Base-by-base conservation (phyloP, 352 stramenopile genomes). In the Globisporangium spinosum region DNA sequence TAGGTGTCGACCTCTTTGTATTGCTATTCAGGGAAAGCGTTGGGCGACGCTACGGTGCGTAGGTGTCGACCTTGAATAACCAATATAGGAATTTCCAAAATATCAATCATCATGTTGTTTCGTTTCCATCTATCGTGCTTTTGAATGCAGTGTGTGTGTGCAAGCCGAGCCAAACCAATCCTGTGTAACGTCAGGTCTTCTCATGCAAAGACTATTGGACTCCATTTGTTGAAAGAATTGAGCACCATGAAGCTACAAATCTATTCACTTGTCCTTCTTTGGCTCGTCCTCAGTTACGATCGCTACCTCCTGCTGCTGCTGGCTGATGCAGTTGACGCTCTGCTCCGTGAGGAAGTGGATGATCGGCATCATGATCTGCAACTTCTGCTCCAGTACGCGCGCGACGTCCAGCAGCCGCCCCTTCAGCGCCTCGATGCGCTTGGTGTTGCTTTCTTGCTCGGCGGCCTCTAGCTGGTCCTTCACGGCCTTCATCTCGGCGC, bases 21-120 rank as follows among this genome's bases (percentile, higher is more conserved):
- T 87, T 91, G 71, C 62, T 51, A 9, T 72, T 74, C 38, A 62
- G 72, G 87, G 84, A 94, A 65, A 93, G 84, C 84, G 83, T 89
- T 84, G 80, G 83, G 79, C 77, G 84, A 91, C 84, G 83, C 87
- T 95, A 95, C 87, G 87, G 87, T 94, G 87, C 87, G 87, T 94
- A 93, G 87, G 88, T 95, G 88, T 89, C 79, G 88, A 95, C 88
- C 88, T 53, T 65, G 61, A 22, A 64, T 72, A 60, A 72, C 68
- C 32, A 82, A 82, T 79, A 79, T 70, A 82, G 65, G 53, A 67
- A 68, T 45, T 59, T 64, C 57, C 54, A 40, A 51, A 65, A 32
- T 53, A 70, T n/a, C 15, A 25, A 68, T 5, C 27, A 55, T 58
- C 27, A 15, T 51, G 66, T 15, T 27, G 4, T 49, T 45, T 55